Conservation (phyloP, 768 basidiomycete genomes). For the Trametes cinnabarina region DNA sequence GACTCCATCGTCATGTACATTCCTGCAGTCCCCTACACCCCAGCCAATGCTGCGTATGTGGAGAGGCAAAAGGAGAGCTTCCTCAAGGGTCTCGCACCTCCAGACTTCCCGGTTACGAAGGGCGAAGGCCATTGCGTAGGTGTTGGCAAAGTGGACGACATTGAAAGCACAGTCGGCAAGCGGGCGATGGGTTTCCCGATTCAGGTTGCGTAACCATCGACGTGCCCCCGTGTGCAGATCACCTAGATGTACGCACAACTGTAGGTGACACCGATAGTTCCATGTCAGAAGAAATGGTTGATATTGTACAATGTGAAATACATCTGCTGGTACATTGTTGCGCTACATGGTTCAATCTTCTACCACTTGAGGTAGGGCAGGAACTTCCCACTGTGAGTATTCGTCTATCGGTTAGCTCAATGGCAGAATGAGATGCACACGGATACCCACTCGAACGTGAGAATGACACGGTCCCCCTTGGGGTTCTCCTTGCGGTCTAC, state of each 20-base stretch:
- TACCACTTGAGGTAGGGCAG: constrained; percentile 72
- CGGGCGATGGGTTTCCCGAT: constrained; percentile 46
- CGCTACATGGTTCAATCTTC: background rate
- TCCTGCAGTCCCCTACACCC: constrained; percentile 65
- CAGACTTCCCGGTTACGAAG: constrained; percentile 61
- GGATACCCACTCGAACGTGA: constrained; percentile 72
- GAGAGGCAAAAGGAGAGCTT: constrained; percentile 62
- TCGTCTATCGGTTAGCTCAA: background rate
- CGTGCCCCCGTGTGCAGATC: too few relatives aligned
- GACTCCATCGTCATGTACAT: constrained; percentile 79
- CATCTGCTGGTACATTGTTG: background rate
- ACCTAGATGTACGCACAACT: too few relatives aligned
- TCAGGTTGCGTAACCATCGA: constrained; percentile 18
- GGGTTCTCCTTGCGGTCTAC: constrained; percentile 70
- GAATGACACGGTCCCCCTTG: constrained; percentile 73
- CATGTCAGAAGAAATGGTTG: too few relatives aligned
- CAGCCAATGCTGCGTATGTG: constrained; percentile 59
- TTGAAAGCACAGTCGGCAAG: constrained; percentile 34
- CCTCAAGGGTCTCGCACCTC: constrained; percentile 57
- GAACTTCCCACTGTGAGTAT: constrained; percentile 63
- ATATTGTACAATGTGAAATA: constrained; percentile 7
- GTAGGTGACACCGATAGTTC: too few relatives aligned
- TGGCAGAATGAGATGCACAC: background rate
- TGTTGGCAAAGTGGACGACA: constrained; percentile 40
- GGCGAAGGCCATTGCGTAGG: constrained; percentile 41